Evolutionary conservation across 176 grass and related monocot genomes (phyloP), one percentile per base, ranked within the genome.

Genomic region (Cenchrus fungigraminus): DNA sequence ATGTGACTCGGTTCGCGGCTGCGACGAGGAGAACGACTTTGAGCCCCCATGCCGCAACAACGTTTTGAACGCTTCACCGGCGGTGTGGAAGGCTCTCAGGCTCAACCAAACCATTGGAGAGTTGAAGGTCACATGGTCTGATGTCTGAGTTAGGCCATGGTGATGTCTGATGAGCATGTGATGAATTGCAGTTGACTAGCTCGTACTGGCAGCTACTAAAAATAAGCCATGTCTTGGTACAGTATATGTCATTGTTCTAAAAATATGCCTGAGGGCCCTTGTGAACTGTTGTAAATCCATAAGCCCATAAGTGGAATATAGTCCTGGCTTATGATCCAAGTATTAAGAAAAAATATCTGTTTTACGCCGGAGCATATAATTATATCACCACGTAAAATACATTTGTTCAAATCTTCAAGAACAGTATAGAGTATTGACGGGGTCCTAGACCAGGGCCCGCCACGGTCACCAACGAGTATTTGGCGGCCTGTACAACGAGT

Each of bases 31-130:
- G 34, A 85, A 90, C 57, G 60, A n/a, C 49, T 90, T 84, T 12
- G 60, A 86, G 34, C 83, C 89, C 5, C 92, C 89, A 7, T 89
- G 92, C 75, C 25, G 54, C 0, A 91, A 90, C 81, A 84, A 94
- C 72, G 75, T 89, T 0, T 63, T 94, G 9, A 80, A 86, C 31
- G 86, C 73, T 4, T 88, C 92, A 11, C 71, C 75, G 22, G 86
- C 22, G 1, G 92, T 94, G 44, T 94, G 89, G 79, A 83, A 84
- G 34, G 86, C 82, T 9, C 86, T 94, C 9, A 77, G 83, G 7
- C 79, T 91, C 55, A 74, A 89, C 56, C 17, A 31, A 22, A 75
- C 22, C 42, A 55, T 66, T 0, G 88, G 86, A 14, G 83, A 69
- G 73, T 54, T 57, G 29, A 78, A 75, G 6, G 71, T 89, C 67